Evolutionary conservation across 805 yeast species (phyloP).

Genomic region (Teunomyces panamensis): DNA sequence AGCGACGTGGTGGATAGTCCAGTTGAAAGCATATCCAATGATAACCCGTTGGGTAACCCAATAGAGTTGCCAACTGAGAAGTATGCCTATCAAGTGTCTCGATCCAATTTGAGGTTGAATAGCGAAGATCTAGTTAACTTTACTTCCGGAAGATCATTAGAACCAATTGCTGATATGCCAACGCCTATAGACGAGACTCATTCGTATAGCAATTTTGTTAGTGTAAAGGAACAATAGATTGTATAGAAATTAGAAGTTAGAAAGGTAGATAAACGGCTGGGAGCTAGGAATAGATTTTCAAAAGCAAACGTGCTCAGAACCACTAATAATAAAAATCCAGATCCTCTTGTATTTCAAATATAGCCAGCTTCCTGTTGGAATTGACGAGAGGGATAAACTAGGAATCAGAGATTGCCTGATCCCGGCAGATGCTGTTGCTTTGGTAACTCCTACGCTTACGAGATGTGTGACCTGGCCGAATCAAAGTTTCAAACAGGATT

Average conservation of each 20-base stretch:
- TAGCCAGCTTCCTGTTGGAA: neutral
- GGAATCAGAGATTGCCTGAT: neutral
- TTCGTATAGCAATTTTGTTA: slow-evolving; percentile 12
- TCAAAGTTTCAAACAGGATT: neutral
- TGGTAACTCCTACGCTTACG: neutral
- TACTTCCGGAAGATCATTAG: slow-evolving; percentile 9
- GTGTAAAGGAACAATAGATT: slow-evolving; percentile 3
- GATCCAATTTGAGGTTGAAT: neutral
- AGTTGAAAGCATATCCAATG: slow-evolving; percentile 5
- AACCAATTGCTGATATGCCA: slow-evolving; percentile 24
- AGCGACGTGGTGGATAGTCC: slow-evolving; percentile 8
- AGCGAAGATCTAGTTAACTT: neutral
- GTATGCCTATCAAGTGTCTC: neutral
- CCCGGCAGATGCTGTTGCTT: too few relatives aligned
- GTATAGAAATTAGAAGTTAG: neutral
- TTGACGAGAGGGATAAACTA: neutral
- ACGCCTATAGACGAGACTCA: slow-evolving; percentile 23
- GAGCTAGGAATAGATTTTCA: neutral
- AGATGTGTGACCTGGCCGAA: neutral
- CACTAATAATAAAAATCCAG: too few relatives aligned
- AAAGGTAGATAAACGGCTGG: too few relatives aligned
- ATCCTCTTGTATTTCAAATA: neutral
- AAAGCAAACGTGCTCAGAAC: neutral
- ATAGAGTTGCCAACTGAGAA: slow-evolving; percentile 6
- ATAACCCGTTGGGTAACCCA: slow-evolving; percentile 8